phyloP scores from a whole-genome alignment of 2,329 filamentous ascomycete genomes.

The Aureobasidium sp. region DNA sequence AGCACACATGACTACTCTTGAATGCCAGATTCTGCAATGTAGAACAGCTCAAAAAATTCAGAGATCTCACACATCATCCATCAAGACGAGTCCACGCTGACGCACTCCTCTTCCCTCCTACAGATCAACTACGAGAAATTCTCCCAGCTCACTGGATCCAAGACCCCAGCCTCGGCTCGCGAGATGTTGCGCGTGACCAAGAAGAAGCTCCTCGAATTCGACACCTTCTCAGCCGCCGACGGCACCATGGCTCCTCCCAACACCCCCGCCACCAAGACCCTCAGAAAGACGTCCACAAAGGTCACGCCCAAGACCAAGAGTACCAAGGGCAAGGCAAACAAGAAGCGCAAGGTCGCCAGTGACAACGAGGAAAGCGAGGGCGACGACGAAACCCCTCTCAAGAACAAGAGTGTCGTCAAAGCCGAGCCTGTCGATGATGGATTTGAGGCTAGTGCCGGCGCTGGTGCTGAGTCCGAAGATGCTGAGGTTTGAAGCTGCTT shows the following conservation, averaged over 20 bases:
- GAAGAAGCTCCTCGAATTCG: conserved; percentile 24
- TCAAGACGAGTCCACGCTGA: background rate
- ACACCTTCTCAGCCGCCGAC: background rate
- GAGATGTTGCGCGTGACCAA: conserved; percentile 30
- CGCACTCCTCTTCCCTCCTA: background rate
- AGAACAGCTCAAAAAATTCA: background rate
- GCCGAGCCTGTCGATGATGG: background rate
- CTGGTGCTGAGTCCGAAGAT: background rate
- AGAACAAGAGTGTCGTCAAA: conserved; percentile 4
- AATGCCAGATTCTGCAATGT: background rate
- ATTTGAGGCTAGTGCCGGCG: background rate
- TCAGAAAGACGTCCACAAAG: background rate
- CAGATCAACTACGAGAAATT: conserved; percentile 31
- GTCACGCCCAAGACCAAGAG: background rate
- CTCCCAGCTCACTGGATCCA: conserved; percentile 24
- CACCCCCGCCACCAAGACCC: background rate
- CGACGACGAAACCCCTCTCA: background rate
- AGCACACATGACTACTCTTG: background rate
- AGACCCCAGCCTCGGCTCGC: conserved; percentile 23
- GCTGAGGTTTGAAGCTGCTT: background rate
- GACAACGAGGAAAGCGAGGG: conserved; percentile 3
- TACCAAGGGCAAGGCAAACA: background rate
- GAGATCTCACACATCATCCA: background rate
- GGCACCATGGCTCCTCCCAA: background rate
- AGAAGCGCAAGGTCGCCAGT: conserved; percentile 13